A percentile compares a stretch with the other conserved stretches of the same genome.
phyloP scores from a whole-genome alignment of 768 basidiomycete species.

The Mycena maculata region DNA sequence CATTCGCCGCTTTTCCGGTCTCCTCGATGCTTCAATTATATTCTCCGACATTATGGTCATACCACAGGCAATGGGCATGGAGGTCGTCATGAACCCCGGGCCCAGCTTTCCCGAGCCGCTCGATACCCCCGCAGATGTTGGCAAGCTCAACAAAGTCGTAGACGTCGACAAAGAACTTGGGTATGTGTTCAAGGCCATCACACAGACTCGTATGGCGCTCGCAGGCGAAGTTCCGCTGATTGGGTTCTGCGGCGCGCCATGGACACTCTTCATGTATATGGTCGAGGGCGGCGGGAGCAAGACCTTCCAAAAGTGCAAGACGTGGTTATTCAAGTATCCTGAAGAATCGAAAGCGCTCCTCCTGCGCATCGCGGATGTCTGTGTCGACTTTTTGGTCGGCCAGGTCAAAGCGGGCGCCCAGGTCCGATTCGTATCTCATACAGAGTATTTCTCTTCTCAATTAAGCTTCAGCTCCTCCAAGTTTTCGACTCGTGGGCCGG shows the following conservation, averaged over 20 bases:
- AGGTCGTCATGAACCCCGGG: conserved; percentile 92
- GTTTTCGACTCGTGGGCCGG: conserved; percentile 98
- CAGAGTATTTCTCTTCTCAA: conserved; percentile 10
- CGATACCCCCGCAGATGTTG: conserved; percentile 77
- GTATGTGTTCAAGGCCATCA: conserved; percentile 95
- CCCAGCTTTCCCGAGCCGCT: conserved; percentile 92
- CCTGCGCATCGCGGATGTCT: conserved; percentile 85
- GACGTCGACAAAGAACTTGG: conserved; percentile 87
- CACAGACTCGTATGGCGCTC: conserved; percentile 80
- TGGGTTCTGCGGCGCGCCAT: conserved; percentile 97
- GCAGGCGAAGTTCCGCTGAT: conserved; percentile 94
- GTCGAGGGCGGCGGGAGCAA: conserved; percentile 95
- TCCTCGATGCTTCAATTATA: conserved; percentile 96
- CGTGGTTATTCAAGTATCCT: conserved; percentile 94
- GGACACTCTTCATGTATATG: conserved; percentile 99
- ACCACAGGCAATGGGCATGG: conserved; percentile 98
- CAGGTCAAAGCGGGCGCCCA: conserved; percentile 97
- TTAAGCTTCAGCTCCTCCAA: conserved; percentile 79
- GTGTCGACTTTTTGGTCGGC: conserved; percentile 89
- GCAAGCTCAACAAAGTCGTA: conserved; percentile 68
- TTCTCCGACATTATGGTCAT: conserved; percentile 98
- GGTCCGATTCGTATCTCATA: conserved; percentile 56
- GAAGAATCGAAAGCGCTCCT: conserved; percentile 84
- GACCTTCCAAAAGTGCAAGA: conserved; percentile 90
- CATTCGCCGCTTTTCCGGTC: conserved; percentile 85